Base-by-base conservation (phyloP, 139 green algal species). In the Pleodorina starrii region DNA sequence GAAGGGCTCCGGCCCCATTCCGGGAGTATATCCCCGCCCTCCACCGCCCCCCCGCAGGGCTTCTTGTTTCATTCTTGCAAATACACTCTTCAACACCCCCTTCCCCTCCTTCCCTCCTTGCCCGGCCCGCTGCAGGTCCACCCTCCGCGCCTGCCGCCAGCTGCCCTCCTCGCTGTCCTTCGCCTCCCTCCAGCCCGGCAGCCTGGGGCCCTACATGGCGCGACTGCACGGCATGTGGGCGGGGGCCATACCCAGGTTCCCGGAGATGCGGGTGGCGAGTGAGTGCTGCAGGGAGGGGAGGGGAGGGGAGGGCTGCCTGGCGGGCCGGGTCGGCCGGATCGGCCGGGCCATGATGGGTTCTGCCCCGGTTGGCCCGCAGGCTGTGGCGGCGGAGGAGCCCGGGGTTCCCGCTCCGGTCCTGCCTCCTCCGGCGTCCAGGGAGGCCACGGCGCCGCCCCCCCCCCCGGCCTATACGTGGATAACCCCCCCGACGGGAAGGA, bases 211-310 rank as follows among this genome's bases (percentile, higher is more conserved):
- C 42, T 63, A 32, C 60, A 63, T 87, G 60, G 81, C 60, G 7
- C 50, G 19, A 32, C 81, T 87, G 60, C 81, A 87, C 60, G 40
- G 7, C 16, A 48, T 87, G 43, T 87, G 81, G 81, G 60, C 60
- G 5, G 60, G 36, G 10, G 59, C 81, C 23, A 54, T 87, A 35
- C 4, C 5, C 9, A 2, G 36, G 21, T 16, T 78, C 38, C 43
- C 81, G 9, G 81, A 63, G 32, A 66, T 77, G 60, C 60, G 81
- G 5, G 60, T 87, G 81, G 60, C 6, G 12, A 25, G 81, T 87
- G 81, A 35, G 81, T 27, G 7, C 6, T 59, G 11, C 44, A 43
- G 43, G 9, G 5, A 9, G 43, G 44, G 43, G 11, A 60, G 5
- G 25, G 25, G 40, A 32, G 40, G 38, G 44, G 2, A 32, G 44